Evolutionary conservation across 441 rosid species (phyloP).

Genomic region (Corymbia citriodora): DNA sequence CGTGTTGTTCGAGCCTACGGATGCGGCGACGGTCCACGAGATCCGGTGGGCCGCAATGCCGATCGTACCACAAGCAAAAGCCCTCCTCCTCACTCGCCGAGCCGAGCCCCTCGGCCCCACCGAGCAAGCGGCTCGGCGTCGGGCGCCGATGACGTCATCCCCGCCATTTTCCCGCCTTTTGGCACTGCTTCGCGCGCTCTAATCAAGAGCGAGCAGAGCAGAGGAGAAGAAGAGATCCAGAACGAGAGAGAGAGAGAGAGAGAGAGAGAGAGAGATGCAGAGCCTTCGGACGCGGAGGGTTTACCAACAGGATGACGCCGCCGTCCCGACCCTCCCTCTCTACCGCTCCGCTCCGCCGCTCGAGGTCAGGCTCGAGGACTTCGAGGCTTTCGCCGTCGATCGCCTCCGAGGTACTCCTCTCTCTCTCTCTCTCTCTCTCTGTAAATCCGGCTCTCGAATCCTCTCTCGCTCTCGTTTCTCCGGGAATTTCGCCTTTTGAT

Average conservation of each 20-base stretch:
- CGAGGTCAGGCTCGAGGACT: conserved; percentile 92
- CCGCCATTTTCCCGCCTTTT: background rate
- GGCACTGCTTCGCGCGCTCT: background rate
- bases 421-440: background rate
- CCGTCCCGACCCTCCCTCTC: conserved; percentile 56
- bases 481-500: background rate
- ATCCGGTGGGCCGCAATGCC: background rate
- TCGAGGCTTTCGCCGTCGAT: conserved; percentile 92
- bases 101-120: background rate
- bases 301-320: conserved; percentile 11
- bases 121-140: background rate
- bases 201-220: background rate
- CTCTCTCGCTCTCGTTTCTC: background rate
- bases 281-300: conserved; percentile 28
- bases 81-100: background rate
- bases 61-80: background rate
- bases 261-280: conserved; percentile 35
- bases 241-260: background rate
- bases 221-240: no score
- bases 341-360: conserved; percentile 76
- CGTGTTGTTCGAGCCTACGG: background rate
- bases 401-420: conserved; percentile 66
- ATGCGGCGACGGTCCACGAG: background rate
- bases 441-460: background rate
- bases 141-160: background rate